Base-by-base conservation (phyloP, 2,329 filamentous ascomycete species). In the Tolypocladium amazonense region DNA sequence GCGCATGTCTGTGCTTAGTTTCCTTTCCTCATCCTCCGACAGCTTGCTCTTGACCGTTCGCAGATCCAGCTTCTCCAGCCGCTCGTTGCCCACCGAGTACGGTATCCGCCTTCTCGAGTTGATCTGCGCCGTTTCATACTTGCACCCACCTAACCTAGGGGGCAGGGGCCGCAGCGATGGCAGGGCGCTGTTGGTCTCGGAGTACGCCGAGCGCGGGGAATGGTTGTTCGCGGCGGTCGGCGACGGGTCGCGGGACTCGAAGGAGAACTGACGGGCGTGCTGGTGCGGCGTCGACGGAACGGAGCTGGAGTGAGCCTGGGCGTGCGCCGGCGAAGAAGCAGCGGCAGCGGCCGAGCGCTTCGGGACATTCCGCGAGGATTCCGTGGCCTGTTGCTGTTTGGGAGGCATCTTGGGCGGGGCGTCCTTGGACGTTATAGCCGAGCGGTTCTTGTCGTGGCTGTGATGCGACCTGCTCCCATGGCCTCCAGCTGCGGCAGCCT, bases 231-330 rank as follows among this genome's bases (percentile, higher is more conserved):
- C 80, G 58, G 87, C 85, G 66, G 84, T 88, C 43, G 93, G 92
- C 20, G 92, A 97, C 12, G 91, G 92, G 62, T 85, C 82, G 63
- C 82, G 84, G 56, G 92, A 94, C 70, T 86, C 85, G 68, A 89
- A 89, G 2, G 88, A 88, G 69, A 94, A 88, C 68, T 92, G 88
- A 61, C 91, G 86, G 65, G 92, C 85, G 74, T 90, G 88, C 72
- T 97, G 92, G 69, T 93, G 90, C 11, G 93, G 94, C 3, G 93
- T 97, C 1, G 93, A 95, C 1, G 93, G 93, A 56, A 97, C 90
- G 11, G 93, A 97, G 71, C 83, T 96, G 30, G 93, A 95, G 70
- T 95, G 81, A 18, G 75, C 68, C 59, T 73, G 71, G 35, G 67
- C 69, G 56, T 71, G 68, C 33, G 67, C 66, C 3, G 58, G 18